Evolutionary conservation across 176 grass and related monocot genomes (phyloP).

Genomic region (Phragmites australis): DNA sequence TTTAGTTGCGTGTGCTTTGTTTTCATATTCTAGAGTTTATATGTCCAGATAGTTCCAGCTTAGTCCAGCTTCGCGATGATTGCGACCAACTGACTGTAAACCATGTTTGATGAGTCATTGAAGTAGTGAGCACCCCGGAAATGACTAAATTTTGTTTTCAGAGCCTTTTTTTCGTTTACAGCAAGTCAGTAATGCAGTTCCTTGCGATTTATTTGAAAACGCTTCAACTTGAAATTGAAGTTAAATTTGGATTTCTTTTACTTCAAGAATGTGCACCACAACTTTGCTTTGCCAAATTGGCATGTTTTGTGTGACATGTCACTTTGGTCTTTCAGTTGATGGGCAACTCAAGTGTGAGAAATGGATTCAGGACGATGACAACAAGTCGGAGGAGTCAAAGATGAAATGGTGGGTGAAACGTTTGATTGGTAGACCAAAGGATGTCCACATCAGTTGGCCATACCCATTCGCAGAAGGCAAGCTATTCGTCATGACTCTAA

Average conservation of each 20-base stretch:
- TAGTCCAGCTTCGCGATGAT: neutral
- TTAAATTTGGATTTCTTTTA: slow-evolving; percentile 14
- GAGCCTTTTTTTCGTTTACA: neutral
- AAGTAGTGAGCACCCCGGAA: neutral
- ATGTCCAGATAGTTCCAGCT: neutral
- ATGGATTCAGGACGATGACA: slow-evolving; percentile 71
- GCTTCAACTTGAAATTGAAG: slow-evolving; percentile 31
- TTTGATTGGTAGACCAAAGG: slow-evolving; percentile 70
- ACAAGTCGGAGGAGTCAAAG: slow-evolving; percentile 60
- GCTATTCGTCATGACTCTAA: slow-evolving; percentile 90
- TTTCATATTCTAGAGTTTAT: neutral
- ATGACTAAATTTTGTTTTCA: neutral
- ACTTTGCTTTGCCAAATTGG: slow-evolving; percentile 22
- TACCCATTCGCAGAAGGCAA: slow-evolving; percentile 85
- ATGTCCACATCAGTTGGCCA: slow-evolving; percentile 81
- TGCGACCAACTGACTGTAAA: neutral
- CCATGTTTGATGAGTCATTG: neutral
- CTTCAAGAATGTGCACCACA: slow-evolving; percentile 15
- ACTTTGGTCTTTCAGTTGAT: slow-evolving; percentile 67
- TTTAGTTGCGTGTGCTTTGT: neutral
- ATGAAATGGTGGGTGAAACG: slow-evolving; percentile 91
- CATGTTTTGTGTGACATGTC: slow-evolving; percentile 1
- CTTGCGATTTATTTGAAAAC: neutral
- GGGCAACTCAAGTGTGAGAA: slow-evolving; percentile 88
- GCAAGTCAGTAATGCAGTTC: neutral